Conservation (phyloP, 2,329 filamentous ascomycete species). For the Penicillium thymicola region DNA sequence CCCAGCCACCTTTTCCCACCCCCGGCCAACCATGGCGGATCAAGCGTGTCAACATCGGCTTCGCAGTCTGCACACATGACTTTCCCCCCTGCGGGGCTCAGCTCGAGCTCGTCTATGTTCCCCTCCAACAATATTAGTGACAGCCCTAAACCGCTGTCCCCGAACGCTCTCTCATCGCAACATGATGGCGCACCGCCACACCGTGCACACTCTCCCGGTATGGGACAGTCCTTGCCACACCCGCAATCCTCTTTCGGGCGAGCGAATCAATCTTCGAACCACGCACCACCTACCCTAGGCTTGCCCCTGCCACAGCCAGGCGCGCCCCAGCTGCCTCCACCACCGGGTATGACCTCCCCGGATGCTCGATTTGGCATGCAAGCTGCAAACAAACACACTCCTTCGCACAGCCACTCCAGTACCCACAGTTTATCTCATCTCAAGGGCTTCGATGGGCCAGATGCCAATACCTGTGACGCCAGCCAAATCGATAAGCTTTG, state of each 20-base stretch:
- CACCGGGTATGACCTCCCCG: constrained; percentile 42
- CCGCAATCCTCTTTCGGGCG: constrained; percentile 36
- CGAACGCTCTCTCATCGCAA: constrained; percentile 41
- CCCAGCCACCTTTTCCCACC: constrained; percentile 60
- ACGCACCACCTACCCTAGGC: constrained; percentile 27
- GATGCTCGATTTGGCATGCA: constrained; percentile 45
- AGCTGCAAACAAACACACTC: constrained; percentile 35
- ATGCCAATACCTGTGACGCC: constrained; percentile 25
- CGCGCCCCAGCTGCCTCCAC: constrained; percentile 44
- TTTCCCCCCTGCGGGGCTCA: constrained; percentile 39
- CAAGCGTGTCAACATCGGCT: constrained; percentile 56
- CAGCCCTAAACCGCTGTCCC: constrained; percentile 73
- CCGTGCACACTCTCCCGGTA: constrained; percentile 43
- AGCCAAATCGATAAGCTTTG: constrained; percentile 38
- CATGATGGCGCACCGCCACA: constrained; percentile 40
- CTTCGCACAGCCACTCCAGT: constrained; percentile 35
- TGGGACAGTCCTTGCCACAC: constrained; percentile 39
- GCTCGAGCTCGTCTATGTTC: constrained; percentile 59
- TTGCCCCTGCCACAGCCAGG: constrained; percentile 39
- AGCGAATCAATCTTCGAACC: constrained; percentile 24
- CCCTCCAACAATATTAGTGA: constrained; percentile 74
- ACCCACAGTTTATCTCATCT: constrained; percentile 31
- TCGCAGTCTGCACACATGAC: constrained; percentile 40
- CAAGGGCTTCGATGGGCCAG: constrained; percentile 27
- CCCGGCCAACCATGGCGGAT: constrained; percentile 55